Percentiles rank a stretch among this genome's conserved stretches.
Conservation (phyloP, 441 rosid species). For the Metrosideros polymorpha region DNA sequence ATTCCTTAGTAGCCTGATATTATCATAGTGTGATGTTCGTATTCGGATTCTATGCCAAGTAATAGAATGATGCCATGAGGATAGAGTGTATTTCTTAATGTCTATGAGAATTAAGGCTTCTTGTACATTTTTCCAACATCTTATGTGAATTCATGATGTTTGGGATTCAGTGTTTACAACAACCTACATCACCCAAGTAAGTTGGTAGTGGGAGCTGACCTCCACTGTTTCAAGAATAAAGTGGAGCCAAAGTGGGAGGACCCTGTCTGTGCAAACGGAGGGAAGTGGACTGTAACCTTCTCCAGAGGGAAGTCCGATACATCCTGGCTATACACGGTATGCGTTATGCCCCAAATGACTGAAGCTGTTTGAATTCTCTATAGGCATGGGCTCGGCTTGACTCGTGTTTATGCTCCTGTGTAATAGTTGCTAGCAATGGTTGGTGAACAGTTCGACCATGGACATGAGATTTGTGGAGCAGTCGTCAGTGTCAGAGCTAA, state of each 20-base stretch:
- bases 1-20: neutral
- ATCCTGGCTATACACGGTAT: slow-evolving; percentile 72
- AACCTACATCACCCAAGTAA: slow-evolving; percentile 67
- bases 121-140: neutral
- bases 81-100: neutral
- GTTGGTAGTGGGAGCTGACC: slow-evolving; percentile 55
- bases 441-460: slow-evolving; percentile 84
- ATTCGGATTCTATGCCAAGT: neutral
- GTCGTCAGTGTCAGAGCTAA: slow-evolving; percentile 61
- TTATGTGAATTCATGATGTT: neutral
- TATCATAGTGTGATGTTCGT: neutral
- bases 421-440: slow-evolving; percentile 79
- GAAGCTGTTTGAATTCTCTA: neutral
- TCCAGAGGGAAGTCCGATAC: slow-evolving; percentile 54
- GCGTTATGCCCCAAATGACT: neutral
- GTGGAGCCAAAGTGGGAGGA: slow-evolving; percentile 98
- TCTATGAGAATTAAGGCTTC: neutral
- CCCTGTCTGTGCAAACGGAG: slow-evolving; percentile 87
- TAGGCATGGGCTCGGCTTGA: neutral
- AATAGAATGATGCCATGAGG: neutral
- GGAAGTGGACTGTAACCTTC: slow-evolving; percentile 70
- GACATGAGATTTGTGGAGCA: slow-evolving; percentile 87
- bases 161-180: slow-evolving; percentile 54
- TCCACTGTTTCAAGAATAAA: slow-evolving; percentile 76
- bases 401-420: neutral